Conservation (phyloP, 352 stramenopile genomes). For the Aphanomyces euteiches region DNA sequence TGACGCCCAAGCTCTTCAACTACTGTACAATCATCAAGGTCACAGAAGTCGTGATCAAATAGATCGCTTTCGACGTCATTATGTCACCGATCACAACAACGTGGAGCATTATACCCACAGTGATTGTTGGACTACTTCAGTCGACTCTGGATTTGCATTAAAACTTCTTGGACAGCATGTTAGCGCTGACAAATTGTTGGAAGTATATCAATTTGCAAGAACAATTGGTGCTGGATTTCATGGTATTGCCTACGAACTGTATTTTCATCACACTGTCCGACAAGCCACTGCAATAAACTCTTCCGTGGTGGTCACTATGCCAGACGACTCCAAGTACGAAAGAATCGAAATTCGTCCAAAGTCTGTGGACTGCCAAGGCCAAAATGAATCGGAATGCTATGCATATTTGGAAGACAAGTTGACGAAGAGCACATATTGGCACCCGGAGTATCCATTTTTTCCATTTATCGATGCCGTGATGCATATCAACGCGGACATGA, state of each 20-base stretch:
- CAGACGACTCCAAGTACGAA: not conserved
- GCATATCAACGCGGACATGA: not conserved
- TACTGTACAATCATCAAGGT: not conserved
- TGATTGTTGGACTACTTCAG: not conserved
- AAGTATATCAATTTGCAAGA: conserved; percentile 6
- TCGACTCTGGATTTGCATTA: not conserved
- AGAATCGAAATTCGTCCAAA: not conserved
- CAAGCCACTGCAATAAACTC: not conserved
- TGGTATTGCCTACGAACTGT: conserved; percentile 1
- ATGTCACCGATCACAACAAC: not conserved
- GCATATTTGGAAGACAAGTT: not conserved
- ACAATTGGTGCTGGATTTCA: not conserved
- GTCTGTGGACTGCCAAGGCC: not conserved
- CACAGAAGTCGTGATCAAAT: not conserved
- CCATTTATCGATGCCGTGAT: not conserved
- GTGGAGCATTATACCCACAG: not conserved
- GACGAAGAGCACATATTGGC: not conserved
- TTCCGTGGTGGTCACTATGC: not conserved
- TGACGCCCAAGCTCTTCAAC: too few species aligned
- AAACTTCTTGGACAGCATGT: not conserved
- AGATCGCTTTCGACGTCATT: not conserved
- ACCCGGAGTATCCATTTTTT: not conserved
- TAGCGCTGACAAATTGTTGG: not conserved
- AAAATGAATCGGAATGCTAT: not conserved
- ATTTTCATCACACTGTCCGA: not conserved